Evolutionary conservation across 2,329 filamentous ascomycete genomes (phyloP).

Genomic region (Penicillium sp.): DNA sequence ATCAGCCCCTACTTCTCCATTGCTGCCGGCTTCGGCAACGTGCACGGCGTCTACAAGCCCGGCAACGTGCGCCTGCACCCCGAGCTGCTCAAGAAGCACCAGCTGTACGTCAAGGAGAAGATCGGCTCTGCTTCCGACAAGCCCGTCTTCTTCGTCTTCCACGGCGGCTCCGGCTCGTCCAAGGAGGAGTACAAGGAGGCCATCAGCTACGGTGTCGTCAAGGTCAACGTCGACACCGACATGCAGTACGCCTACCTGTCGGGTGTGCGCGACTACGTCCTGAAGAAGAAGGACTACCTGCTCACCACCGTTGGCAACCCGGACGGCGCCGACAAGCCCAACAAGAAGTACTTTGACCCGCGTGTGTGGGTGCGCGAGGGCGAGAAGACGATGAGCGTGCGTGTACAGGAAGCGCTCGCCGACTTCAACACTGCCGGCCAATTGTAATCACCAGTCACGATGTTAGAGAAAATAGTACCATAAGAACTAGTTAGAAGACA

Average conservation of each 20-base stretch:
- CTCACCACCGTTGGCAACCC: constrained; percentile 86
- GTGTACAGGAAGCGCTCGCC: constrained; percentile 74
- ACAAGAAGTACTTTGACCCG: constrained; percentile 94
- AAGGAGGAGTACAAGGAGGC: constrained; percentile 88
- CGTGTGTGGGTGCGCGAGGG: constrained; percentile 90
- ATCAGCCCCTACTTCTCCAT: constrained; percentile 98
- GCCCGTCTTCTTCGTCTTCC: constrained; percentile 99
- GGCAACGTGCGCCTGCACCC: constrained; percentile 96
- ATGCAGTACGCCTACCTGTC: constrained; percentile 91
- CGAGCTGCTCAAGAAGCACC: constrained; percentile 94
- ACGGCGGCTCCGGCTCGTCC: constrained; percentile 88
- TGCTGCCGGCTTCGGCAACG: constrained; percentile 96
- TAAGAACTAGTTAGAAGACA: too few species aligned
- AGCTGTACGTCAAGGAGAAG: constrained; percentile 82
- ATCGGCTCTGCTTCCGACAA: constrained; percentile 64
- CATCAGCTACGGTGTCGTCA: constrained; percentile 91
- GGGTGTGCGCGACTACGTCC: constrained; percentile 91
- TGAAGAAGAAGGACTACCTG: constrained; percentile 94
- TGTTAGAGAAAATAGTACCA: too few species aligned
- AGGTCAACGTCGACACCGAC: constrained; percentile 99
- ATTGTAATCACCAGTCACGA: too few species aligned
- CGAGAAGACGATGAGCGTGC: constrained; percentile 90
- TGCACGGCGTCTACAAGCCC: constrained; percentile 98
- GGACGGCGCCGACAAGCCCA: constrained; percentile 93
- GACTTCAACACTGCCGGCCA: constrained; percentile 87